Conservation (phyloP, 148 eudicot genomes). For the Chenopodium formosanum region DNA sequence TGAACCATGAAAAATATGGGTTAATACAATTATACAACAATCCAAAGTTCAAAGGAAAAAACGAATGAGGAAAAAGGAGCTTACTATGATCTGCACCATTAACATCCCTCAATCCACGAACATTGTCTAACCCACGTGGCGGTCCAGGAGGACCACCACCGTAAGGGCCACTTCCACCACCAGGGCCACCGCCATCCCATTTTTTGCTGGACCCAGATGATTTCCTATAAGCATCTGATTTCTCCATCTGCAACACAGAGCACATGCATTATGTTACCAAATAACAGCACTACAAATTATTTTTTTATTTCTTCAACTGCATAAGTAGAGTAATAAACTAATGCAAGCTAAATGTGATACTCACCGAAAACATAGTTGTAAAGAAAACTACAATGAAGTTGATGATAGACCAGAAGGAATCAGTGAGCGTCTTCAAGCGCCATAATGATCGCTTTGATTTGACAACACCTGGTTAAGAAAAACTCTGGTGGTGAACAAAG, state of each 20-base stretch:
- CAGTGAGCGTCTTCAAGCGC: conserved; percentile 78
- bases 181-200: conserved; percentile 97
- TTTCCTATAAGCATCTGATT: conserved; percentile 79
- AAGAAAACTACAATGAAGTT: conserved; percentile 72
- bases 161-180: conserved; percentile 85
- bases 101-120: conserved; percentile 75
- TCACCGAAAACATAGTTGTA: conserved; percentile 86
- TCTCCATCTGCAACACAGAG: conserved; percentile 65
- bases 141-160: conserved; percentile 93
- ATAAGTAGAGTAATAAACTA: background rate
- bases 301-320: background rate
- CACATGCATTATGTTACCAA: background rate
- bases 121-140: conserved; percentile 62
- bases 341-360: conserved; percentile 9
- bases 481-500: background rate
- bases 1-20: conserved; percentile 24
- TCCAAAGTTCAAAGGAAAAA: background rate
- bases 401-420: conserved; percentile 63
- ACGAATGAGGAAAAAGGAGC: conserved; percentile 17
- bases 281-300: background rate
- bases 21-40: background rate
- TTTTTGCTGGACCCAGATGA: conserved; percentile 74
- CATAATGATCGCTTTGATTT: conserved; percentile 73
- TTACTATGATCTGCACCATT: conserved; percentile 78
- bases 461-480: conserved; percentile 62